Evolutionary conservation across 2,329 filamentous ascomycete species (phyloP).

Genomic region (Pseudocercospora fijiensis): DNA sequence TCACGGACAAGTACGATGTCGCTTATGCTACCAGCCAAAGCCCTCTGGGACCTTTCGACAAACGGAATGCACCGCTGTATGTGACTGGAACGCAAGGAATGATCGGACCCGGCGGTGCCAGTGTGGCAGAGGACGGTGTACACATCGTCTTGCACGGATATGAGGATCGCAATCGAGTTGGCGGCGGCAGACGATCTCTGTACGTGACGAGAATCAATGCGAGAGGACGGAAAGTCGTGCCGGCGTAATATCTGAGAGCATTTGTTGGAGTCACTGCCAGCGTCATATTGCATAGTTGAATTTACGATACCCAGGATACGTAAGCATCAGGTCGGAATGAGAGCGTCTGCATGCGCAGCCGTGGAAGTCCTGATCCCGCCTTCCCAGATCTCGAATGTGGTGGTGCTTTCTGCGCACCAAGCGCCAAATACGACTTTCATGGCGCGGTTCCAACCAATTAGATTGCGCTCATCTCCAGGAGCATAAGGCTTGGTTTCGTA

Average conservation of each 20-base stretch:
- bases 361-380: constrained; percentile 50
- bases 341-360: neutral
- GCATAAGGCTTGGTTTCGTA: constrained; percentile 45
- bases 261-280: neutral
- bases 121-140: constrained; percentile 17
- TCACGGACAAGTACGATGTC: constrained; percentile 20
- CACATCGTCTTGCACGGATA: constrained; percentile 23
- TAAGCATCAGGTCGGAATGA: neutral
- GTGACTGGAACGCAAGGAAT: constrained; percentile 31
- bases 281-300: neutral
- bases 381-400: constrained; percentile 73
- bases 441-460: constrained; percentile 67
- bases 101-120: constrained; percentile 22
- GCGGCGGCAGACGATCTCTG: constrained; percentile 15
- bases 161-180: constrained; percentile 10
- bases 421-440: constrained; percentile 89
- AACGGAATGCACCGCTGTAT: constrained; percentile 14
- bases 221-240: constrained; percentile 4
- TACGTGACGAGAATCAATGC: constrained; percentile 17
- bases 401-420: constrained; percentile 62
- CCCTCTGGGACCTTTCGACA: constrained; percentile 20
- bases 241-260: neutral
- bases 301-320: neutral
- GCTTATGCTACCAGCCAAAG: constrained; percentile 14
- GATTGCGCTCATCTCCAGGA: constrained; percentile 44